These are phyloP conservation scores for Epichloe sibirici DNA, from an alignment of 2,329 filamentous ascomycete genomes.

Conservation along the genomic window DNA sequence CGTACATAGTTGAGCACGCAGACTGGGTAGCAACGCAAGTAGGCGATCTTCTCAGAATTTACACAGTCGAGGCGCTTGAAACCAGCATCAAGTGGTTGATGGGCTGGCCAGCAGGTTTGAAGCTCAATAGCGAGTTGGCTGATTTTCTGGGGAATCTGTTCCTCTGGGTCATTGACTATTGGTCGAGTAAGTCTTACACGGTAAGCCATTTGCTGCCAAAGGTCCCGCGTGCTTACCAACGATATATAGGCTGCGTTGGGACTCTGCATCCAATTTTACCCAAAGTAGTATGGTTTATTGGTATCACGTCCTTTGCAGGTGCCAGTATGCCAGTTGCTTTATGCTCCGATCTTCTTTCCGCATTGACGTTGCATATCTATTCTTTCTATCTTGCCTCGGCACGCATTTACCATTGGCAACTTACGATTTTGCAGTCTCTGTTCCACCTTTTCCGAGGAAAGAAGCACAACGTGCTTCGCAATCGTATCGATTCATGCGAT, in stretches of 20 bases:
- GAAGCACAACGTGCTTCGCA: slow-evolving; percentile 92
- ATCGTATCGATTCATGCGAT: slow-evolving; percentile 96
- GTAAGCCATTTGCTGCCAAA: slow-evolving; percentile 7
- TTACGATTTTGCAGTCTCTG: slow-evolving; percentile 91
- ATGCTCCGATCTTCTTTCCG: slow-evolving; percentile 84
- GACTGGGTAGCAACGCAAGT: slow-evolving; percentile 72
- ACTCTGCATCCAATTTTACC: slow-evolving; percentile 71
- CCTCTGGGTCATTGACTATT: slow-evolving; percentile 97
- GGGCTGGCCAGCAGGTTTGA: slow-evolving; percentile 88
- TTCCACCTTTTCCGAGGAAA: slow-evolving; percentile 98
- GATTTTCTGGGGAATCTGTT: slow-evolving; percentile 93
- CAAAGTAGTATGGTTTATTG: slow-evolving; percentile 80
- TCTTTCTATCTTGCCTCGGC: slow-evolving; percentile 96
- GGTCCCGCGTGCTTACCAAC: slow-evolving; percentile 11
- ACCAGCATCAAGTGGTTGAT: slow-evolving; percentile 90
- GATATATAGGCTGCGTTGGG: slow-evolving; percentile 57
- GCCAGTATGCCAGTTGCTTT: slow-evolving; percentile 95
- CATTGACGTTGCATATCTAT: slow-evolving; percentile 91
- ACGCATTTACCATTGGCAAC: slow-evolving; percentile 96
- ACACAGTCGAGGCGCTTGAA: slow-evolving; percentile 80
- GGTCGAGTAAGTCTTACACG: slow-evolving; percentile 53
- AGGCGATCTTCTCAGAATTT: slow-evolving; percentile 60
- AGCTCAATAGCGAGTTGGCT: slow-evolving; percentile 87
- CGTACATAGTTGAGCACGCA: slow-evolving; percentile 93
- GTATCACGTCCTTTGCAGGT: slow-evolving; percentile 87